A percentile compares a stretch with the other conserved stretches of the same genome.
Evolutionary conservation across 257 asterid genomes (phyloP).

Genomic region (Salvia splendens): DNA sequence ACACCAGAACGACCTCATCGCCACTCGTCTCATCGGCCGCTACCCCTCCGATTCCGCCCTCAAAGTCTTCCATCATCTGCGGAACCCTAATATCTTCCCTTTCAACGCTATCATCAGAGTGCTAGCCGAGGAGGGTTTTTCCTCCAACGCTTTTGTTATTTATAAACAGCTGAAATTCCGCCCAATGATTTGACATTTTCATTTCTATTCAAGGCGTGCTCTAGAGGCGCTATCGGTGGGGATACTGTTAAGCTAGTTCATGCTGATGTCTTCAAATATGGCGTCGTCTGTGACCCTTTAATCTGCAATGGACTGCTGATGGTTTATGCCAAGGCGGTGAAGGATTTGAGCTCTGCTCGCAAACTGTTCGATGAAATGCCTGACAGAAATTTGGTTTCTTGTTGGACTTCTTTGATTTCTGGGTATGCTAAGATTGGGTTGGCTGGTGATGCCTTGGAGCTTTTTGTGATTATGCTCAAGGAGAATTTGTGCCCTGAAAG

Average conservation of each 20-base stretch:
- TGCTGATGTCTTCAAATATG: constrained; percentile 50
- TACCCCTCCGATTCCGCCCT: constrained; percentile 55
- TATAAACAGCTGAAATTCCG: constrained; percentile 40
- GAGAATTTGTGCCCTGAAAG: constrained; percentile 51
- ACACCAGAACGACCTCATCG: constrained; percentile 68
- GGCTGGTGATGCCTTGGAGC: constrained; percentile 49
- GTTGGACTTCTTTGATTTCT: constrained; percentile 76
- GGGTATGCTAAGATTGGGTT: constrained; percentile 59
- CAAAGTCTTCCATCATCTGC: constrained; percentile 44
- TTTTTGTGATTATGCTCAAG: constrained; percentile 52
- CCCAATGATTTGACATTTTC: constrained; percentile 74
- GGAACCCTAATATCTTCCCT: constrained; percentile 61
- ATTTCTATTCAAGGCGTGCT: constrained; percentile 66
- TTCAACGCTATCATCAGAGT: constrained; percentile 71
- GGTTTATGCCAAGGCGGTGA: constrained; percentile 48
- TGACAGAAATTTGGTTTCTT: constrained; percentile 42
- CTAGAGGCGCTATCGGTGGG: constrained; percentile 29
- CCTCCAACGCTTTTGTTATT: constrained; percentile 37
- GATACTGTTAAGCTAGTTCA: constrained; percentile 50
- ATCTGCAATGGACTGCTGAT: constrained; percentile 61
- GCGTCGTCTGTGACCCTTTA: constrained; percentile 42
- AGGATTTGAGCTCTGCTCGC: constrained; percentile 54
- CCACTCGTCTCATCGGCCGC: constrained; percentile 82
- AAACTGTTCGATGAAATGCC: constrained; percentile 77
- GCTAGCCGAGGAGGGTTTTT: constrained; percentile 59